Evolutionary conservation across 2,329 filamentous ascomycete genomes (phyloP).

Genomic region (Calonectria naviculata): DNA sequence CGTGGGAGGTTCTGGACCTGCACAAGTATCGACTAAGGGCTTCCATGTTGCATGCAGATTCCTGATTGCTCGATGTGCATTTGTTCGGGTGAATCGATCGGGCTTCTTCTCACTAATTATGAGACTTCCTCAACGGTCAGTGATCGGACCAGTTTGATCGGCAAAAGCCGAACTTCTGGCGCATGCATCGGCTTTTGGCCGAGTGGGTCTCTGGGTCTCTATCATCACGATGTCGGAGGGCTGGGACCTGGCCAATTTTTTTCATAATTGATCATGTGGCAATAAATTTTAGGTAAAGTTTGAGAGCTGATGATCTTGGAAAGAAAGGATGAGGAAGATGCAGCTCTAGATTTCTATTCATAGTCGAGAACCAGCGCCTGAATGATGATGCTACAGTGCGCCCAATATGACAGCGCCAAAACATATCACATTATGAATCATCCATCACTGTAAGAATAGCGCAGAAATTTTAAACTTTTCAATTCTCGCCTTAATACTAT

Average conservation of each 20-base stretch:
- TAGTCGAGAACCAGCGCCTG: too few species aligned
- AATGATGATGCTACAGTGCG: too few species aligned
- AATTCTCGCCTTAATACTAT: not conserved
- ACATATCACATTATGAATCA: too few species aligned
- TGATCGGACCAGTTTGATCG: not conserved
- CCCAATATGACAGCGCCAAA: too few species aligned
- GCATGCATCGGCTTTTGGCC: not conserved
- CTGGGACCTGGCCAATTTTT: not conserved
- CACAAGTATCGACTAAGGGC: not conserved
- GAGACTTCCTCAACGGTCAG: not conserved
- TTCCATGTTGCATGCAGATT: not conserved
- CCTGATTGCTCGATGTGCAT: not conserved
- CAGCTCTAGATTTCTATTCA: too few species aligned
- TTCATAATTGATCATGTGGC: not conserved
- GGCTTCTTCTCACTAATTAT: not conserved
- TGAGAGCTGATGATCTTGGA: too few species aligned
- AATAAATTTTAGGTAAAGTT: not conserved
- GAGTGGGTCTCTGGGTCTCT: not conserved
- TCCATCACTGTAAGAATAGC: not conserved
- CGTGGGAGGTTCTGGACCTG: not conserved
- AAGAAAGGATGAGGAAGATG: too few species aligned
- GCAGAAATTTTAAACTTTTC: not conserved
- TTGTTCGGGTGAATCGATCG: not conserved
- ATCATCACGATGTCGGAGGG: not conserved
- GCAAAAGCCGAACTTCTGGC: not conserved